These are phyloP conservation scores for Salicornia ramosissima DNA, from an alignment of 148 eudicot species.

Conservation along the genomic window DNA sequence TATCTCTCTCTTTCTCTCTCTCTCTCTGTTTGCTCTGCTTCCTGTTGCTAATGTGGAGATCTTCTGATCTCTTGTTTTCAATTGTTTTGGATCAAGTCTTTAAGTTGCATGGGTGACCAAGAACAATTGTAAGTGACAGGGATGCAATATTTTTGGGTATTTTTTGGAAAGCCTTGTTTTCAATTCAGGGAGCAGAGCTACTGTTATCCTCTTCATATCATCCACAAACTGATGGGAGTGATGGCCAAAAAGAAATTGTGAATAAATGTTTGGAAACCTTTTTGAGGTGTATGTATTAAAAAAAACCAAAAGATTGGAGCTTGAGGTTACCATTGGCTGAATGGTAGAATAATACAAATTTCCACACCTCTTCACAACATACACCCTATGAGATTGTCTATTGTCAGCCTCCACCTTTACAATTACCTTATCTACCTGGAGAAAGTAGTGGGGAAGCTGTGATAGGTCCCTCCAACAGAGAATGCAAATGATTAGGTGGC, in stretches of 20 bases:
- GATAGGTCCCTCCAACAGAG: background rate
- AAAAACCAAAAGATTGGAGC: background rate
- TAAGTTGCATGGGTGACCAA: background rate
- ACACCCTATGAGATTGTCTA: conserved; percentile 10
- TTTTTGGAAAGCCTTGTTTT: background rate
- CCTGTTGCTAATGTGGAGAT: too few species aligned
- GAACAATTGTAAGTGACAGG: background rate
- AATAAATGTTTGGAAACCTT: conserved; percentile 5
- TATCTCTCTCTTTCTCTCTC: too few species aligned
- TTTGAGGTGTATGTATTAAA: background rate
- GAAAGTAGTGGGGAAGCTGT: background rate
- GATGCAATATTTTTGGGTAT: background rate
- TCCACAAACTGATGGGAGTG: conserved; percentile 6
- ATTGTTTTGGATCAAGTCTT: background rate
- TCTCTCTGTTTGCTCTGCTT: too few species aligned
- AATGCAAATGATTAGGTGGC: background rate
- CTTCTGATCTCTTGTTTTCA: too few species aligned
- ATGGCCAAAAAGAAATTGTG: conserved; percentile 3
- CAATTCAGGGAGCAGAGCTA: background rate
- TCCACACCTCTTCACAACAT: background rate
- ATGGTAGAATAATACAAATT: conserved; percentile 3
- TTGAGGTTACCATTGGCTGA: background rate
- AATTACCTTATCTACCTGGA: conserved; percentile 7
- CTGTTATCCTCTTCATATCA: background rate
- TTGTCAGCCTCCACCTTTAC: conserved; percentile 1